Percentiles rank a stretch among this genome's conserved stretches.
phyloP scores from a whole-genome alignment of 192 early-diverging fungal species.

The Gaertneriomyces sp. region DNA sequence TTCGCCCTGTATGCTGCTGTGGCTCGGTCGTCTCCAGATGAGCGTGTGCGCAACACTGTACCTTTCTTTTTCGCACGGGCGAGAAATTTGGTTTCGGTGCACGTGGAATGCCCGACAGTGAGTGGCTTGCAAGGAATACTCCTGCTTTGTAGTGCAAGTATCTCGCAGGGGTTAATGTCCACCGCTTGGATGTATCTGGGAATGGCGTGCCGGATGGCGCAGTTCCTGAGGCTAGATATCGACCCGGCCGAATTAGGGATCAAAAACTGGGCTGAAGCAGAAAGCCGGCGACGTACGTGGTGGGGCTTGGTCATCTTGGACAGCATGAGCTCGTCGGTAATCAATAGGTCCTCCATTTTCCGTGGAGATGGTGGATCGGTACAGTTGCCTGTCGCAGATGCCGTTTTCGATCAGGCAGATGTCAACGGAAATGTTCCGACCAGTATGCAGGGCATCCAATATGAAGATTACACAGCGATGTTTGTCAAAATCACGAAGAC shows the following conservation, averaged over 20 bases:
- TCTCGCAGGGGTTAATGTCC: conserved; percentile 18
- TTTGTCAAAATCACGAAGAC: neutral
- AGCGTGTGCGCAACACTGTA: conserved; percentile 3
- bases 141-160: neutral
- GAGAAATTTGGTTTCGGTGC: conserved; percentile 17
- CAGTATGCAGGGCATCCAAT: conserved; percentile 1
- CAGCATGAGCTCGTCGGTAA: conserved; percentile 13
- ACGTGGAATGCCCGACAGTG: conserved; percentile 22
- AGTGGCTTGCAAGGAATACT: conserved; percentile 21
- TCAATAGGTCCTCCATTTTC: neutral
- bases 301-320: conserved; percentile 21
- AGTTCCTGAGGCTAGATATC: conserved; percentile 13
- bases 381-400: conserved; percentile 15
- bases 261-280: conserved; percentile 20
- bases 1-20: conserved; percentile 21
- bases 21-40: neutral
- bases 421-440: conserved; percentile 14
- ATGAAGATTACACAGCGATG: neutral
- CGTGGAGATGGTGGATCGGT: neutral
- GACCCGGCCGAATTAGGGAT: conserved; percentile 24
- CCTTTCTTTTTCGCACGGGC: conserved; percentile 16
- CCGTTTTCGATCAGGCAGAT: conserved; percentile 17
- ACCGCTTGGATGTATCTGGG: conserved; percentile 23
- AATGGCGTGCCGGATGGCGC: conserved; percentile 26
- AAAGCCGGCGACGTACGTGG: conserved; percentile 21